These are phyloP conservation scores for Cynara cardunculus DNA, from an alignment of 129 eudicot species.

Conservation along the genomic window DNA sequence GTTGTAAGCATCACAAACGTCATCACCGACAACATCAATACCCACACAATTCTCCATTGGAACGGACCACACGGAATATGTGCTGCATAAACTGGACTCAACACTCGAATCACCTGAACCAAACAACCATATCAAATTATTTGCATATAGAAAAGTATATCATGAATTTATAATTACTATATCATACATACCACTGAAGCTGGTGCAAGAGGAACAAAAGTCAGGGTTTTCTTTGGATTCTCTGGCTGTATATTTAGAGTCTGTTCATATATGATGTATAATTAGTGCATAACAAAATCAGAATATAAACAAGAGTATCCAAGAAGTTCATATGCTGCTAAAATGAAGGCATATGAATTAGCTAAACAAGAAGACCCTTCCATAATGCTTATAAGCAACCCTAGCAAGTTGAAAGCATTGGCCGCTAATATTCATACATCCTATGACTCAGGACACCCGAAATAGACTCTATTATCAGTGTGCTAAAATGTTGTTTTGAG, in stretches of 20 bases:
- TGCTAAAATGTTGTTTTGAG: too few relatives aligned
- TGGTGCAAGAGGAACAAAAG: conserved; percentile 92
- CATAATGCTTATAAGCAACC: background rate
- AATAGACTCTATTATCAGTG: too few relatives aligned
- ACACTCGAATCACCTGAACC: conserved; percentile 75
- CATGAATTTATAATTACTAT: background rate
- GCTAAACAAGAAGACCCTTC: background rate
- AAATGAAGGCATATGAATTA: background rate
- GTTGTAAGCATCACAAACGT: conserved; percentile 82
- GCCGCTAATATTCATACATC: background rate
- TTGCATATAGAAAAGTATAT: background rate
- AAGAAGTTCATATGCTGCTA: background rate
- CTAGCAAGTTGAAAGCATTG: background rate
- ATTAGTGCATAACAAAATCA: background rate
- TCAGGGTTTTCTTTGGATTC: conserved; percentile 61
- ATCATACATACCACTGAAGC: conserved; percentile 80
- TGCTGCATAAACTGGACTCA: conserved; percentile 80
- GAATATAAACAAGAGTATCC: background rate
- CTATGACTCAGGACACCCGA: background rate
- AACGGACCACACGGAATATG: conserved; percentile 73
- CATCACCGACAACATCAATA: conserved; percentile 39
- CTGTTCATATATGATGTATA: conserved; percentile 32
- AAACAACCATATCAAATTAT: background rate
- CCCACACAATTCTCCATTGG: conserved; percentile 75
- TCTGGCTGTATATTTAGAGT: conserved; percentile 69